Evolutionary conservation across 2,329 filamentous ascomycete species (phyloP).

Genomic region (Paecilomyces sp.): DNA sequence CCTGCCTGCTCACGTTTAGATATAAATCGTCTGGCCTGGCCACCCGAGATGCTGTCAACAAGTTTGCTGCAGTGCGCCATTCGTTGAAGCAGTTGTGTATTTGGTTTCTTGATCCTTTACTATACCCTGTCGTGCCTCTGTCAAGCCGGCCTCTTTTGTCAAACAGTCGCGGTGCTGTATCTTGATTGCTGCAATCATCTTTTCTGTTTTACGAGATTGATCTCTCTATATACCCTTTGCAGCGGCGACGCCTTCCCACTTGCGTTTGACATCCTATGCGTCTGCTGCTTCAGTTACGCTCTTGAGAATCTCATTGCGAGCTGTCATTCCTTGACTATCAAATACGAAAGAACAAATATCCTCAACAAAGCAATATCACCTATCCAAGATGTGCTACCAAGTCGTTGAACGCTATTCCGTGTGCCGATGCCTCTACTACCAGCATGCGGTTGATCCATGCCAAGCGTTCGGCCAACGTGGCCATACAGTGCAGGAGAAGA

Average conservation of each 20-base stretch:
- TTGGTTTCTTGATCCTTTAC: not conserved
- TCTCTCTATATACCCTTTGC: not conserved
- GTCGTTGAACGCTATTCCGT: slow-evolving; percentile 78
- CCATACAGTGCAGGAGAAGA: slow-evolving; percentile 65
- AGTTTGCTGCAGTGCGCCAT: not conserved
- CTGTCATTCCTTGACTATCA: not conserved
- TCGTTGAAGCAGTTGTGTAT: not conserved
- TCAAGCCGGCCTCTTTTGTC: not conserved
- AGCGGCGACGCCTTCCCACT: not conserved
- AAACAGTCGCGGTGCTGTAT: not conserved
- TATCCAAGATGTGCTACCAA: slow-evolving; percentile 71
- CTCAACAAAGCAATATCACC: not conserved
- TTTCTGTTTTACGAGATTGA: not conserved
- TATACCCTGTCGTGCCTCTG: not conserved
- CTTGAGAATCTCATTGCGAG: not conserved
- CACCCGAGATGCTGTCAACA: not conserved
- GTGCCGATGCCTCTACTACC: slow-evolving; percentile 82
- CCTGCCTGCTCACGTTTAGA: not conserved
- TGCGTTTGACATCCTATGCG: not conserved
- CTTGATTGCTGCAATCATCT: not conserved
- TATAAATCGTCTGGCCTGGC: not conserved
- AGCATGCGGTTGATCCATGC: slow-evolving; percentile 79
- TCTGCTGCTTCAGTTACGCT: not conserved
- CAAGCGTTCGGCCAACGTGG: slow-evolving; percentile 65
- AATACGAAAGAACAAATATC: not conserved